phyloP scores from a whole-genome alignment of 1,139 yeast genomes.

The Eremothecium cymbalariae region DNA sequence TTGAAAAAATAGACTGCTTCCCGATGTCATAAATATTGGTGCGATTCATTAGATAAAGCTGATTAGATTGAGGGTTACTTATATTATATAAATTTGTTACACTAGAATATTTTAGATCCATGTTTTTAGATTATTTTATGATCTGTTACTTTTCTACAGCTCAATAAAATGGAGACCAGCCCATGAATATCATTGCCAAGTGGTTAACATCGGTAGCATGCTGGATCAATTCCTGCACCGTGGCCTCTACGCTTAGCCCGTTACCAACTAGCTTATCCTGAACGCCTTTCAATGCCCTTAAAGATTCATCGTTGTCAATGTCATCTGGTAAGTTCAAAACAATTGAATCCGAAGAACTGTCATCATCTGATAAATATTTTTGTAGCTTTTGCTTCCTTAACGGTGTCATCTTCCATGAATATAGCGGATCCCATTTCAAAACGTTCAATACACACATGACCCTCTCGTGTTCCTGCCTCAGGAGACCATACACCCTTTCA shows the following conservation, averaged over 20 bases:
- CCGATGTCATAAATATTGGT: no score
- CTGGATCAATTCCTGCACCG: slow-evolving; percentile 68
- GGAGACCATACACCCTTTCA: slow-evolving; percentile 62
- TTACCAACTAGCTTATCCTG: slow-evolving; percentile 57
- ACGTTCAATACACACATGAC: slow-evolving; percentile 81
- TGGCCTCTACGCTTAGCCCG: slow-evolving; percentile 74
- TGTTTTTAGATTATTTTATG: no score
- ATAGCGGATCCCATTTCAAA: slow-evolving; percentile 84
- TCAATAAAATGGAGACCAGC: slow-evolving; percentile 60
- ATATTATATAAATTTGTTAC: no score
- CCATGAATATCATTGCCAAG: slow-evolving; percentile 68
- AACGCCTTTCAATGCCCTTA: slow-evolving; percentile 67
- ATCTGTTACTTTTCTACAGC: no score
- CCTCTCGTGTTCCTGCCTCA: slow-evolving; percentile 58
- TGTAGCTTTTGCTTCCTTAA: slow-evolving; percentile 51
- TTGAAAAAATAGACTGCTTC: no score
- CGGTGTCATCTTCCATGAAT: slow-evolving; percentile 82
- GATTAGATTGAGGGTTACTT: no score
- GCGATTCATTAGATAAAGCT: no score
- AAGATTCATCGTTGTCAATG: slow-evolving; percentile 51
- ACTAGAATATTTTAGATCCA: no score
- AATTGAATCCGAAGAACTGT: slow-evolving; percentile 14
- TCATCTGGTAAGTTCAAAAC: slow-evolving; percentile 7
- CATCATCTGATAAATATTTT: slow-evolving; percentile 22
- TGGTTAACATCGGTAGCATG: slow-evolving; percentile 66